Percentiles rank a stretch among this genome's conserved stretches.
These are phyloP conservation scores for Candida pini DNA, from an alignment of 805 yeast genomes.

Conservation along the genomic window DNA sequence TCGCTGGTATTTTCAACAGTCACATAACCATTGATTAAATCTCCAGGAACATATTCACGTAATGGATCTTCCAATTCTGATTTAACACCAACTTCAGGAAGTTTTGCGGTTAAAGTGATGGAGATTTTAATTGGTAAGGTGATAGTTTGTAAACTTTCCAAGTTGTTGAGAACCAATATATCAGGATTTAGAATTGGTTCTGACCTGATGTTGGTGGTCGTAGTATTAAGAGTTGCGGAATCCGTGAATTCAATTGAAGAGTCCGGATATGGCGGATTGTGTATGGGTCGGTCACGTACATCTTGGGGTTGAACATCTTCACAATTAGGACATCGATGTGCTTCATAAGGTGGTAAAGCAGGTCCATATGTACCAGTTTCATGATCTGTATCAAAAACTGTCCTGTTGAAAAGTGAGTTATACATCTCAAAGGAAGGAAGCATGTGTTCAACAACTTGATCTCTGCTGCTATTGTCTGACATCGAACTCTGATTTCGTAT, in stretches of 20 bases:
- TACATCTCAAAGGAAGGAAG: conserved; percentile 69
- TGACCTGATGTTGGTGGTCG: too few species aligned
- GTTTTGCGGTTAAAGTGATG: conserved; percentile 35
- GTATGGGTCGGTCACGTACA: too few species aligned
- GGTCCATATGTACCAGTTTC: background rate
- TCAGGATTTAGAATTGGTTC: conserved; percentile 21
- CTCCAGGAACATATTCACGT: conserved; percentile 62
- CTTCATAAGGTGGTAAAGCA: background rate
- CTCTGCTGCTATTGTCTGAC: too few species aligned
- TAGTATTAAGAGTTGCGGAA: too few species aligned
- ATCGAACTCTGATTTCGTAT: too few species aligned
- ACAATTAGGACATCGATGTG: too few species aligned
- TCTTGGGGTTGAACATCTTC: too few species aligned
- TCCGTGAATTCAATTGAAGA: too few species aligned
- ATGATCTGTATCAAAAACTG: background rate
- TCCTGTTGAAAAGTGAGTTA: conserved; percentile 23
- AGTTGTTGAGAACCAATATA: conserved; percentile 21
- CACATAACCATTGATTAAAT: conserved; percentile 53
- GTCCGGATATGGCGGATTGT: too few species aligned
- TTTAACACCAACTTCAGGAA: conserved; percentile 25
- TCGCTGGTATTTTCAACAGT: conserved; percentile 36
- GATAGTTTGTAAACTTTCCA: conserved; percentile 19
- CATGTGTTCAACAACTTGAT: conserved; percentile 35
- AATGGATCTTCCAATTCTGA: conserved; percentile 29
- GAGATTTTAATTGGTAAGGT: conserved; percentile 20